These are phyloP conservation scores for Eimeria maxima DNA, from an alignment of 169 alveolate species.

Conservation along the genomic window DNA sequence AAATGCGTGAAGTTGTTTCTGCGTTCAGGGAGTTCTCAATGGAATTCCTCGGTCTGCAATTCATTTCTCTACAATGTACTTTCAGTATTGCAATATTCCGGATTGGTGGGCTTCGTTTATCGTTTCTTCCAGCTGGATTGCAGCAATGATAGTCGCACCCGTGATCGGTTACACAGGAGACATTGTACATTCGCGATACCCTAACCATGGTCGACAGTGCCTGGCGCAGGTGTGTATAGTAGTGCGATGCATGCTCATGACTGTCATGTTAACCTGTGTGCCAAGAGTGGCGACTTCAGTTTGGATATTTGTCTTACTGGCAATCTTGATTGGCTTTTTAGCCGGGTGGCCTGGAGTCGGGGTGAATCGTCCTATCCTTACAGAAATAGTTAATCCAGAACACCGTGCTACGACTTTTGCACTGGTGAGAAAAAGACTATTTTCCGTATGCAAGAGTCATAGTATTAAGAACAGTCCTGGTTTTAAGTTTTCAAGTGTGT, in stretches of 20 bases:
- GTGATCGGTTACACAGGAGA: conserved; percentile 93
- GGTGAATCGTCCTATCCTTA: conserved; percentile 93
- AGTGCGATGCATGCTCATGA: conserved; percentile 85
- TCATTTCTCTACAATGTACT: conserved; percentile 91
- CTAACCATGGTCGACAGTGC: conserved; percentile 92
- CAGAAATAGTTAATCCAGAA: conserved; percentile 93
- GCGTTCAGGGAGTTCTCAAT: conserved; percentile 90
- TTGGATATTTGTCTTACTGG: conserved; percentile 83
- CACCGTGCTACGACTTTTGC: conserved; percentile 93
- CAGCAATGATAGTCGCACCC: conserved; percentile 94
- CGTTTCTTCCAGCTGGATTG: conserved; percentile 90
- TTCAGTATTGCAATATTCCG: conserved; percentile 93
- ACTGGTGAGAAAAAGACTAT: conserved; percentile 80
- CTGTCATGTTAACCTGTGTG: conserved; percentile 85
- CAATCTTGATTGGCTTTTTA: conserved; percentile 90
- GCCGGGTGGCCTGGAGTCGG: conserved; percentile 94
- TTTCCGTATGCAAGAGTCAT: neutral
- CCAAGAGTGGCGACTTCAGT: conserved; percentile 83
- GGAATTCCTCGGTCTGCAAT: conserved; percentile 94
- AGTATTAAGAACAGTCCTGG: neutral
- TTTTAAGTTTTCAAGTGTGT: no score
- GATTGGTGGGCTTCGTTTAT: conserved; percentile 87
- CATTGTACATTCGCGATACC: conserved; percentile 86
- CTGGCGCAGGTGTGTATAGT: conserved; percentile 86
- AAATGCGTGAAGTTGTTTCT: neutral